Evolutionary conservation across 1,284 basidiomycete genomes (phyloP), one percentile per base, ranked within the genome.

Genomic region (Marasmius fiardii): DNA sequence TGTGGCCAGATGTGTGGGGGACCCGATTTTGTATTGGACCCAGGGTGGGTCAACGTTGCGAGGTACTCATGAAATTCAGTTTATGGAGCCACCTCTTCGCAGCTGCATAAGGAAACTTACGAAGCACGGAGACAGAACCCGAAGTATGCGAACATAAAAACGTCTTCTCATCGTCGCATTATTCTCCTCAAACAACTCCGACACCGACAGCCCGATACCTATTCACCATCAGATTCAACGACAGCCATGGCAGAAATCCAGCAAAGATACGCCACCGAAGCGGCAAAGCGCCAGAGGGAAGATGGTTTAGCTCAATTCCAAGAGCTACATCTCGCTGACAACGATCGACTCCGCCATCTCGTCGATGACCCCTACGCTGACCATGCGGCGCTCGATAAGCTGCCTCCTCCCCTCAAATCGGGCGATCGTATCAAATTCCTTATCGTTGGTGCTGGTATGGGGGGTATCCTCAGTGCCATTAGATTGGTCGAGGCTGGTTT

Each of bases 281-380:
- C 53, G 28, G 41, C 58, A 23, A 62, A 60, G 37, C 56, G 58
- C 20, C 20, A 52, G 37, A 54, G 61, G 18, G 20, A 56, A 8
- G 57, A 61, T 18, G 60, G 56, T 16, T 0, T 37, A 28, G 20
- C n/a, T 2, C 61, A 60, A 41, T 62, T 60, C n/a, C 23, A 16
- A 14, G 44, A 45, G 34, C 1, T 59, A 12, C 31, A 51, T 12
- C 48, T 61, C 35, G 43, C 54, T 3, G 35, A 57, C 4, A 41
- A 20, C 39, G 39, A 41, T 7, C 39, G 39, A 16, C 39, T 41
- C 55, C 53, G 44, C 24, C 55, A 57, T 43, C 43, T 61, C 12
- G 45, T 52, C n/a, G 53, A 58, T 1, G 61, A 63, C 39, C 60
- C 59, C 4, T 63, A 58, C 57, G 61, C 45, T 4, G 59, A 63